Evolutionary conservation across 1,284 basidiomycete genomes (phyloP).

Genomic region (Rugosomyces carneus): DNA sequence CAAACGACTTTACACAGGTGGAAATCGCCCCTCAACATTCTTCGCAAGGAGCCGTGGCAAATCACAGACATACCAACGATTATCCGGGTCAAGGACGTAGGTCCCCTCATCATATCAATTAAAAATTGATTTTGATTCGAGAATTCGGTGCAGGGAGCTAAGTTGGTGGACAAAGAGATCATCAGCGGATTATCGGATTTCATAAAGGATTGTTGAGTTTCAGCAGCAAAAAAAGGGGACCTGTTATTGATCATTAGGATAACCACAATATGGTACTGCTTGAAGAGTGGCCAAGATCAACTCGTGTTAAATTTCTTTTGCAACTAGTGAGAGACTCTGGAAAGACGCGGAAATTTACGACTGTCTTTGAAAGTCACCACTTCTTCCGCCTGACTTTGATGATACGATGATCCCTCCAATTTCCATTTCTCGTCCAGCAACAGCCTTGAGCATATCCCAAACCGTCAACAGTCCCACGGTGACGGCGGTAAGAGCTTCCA

Average conservation of each 20-base stretch:
- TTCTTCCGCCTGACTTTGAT: slow-evolving; percentile 69
- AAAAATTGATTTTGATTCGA: not conserved
- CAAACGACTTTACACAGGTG: slow-evolving; percentile 46
- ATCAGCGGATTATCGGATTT: slow-evolving; percentile 24
- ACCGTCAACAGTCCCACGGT: slow-evolving; percentile 76
- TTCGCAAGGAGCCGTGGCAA: slow-evolving; percentile 62
- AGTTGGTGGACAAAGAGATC: slow-evolving; percentile 57
- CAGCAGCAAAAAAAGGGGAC: not conserved
- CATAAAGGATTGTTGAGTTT: slow-evolving; percentile 13
- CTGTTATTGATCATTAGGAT: too few species aligned
- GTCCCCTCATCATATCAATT: slow-evolving; percentile 24
- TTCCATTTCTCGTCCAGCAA: slow-evolving; percentile 80
- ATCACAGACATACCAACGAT: slow-evolving; percentile 69
- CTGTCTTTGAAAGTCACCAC: slow-evolving; percentile 52
- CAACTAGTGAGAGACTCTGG: not conserved
- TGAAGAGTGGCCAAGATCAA: too few species aligned
- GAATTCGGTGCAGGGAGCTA: slow-evolving; percentile 35
- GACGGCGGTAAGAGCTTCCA: slow-evolving; percentile 88
- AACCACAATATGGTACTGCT: too few species aligned
- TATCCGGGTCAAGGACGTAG: slow-evolving; percentile 59
- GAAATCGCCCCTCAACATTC: slow-evolving; percentile 57
- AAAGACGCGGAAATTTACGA: not conserved
- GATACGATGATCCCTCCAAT: slow-evolving; percentile 65
- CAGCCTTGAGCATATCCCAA: slow-evolving; percentile 92
- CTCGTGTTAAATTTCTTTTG: too few species aligned